A percentile compares a stretch with the other conserved stretches of the same genome.
These are phyloP conservation scores for Parietaria judaica DNA, from an alignment of 306 rosid genomes.

Conservation along the genomic window DNA sequence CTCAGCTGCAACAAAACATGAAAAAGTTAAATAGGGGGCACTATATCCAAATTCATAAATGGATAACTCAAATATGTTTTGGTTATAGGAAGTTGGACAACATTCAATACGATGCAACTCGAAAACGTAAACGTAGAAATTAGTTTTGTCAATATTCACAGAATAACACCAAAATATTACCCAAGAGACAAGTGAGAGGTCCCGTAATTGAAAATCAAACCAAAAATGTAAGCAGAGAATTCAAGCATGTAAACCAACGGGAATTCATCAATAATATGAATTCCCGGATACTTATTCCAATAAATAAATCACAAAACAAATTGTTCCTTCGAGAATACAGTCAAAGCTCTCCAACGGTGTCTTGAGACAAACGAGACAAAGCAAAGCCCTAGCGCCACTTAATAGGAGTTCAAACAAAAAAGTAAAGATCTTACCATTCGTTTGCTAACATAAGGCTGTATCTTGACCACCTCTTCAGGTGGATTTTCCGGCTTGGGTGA, in stretches of 20 bases:
- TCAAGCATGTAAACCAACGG: no score
- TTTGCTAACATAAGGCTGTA: constrained; percentile 82
- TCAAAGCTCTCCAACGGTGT: background rate
- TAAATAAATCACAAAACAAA: no score
- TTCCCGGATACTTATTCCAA: no score
- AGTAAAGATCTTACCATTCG: constrained; percentile 40
- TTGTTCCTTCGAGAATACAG: background rate
- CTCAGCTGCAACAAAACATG: constrained; percentile 37
- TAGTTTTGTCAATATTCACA: no score
- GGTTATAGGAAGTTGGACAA: background rate
- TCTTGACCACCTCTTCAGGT: constrained; percentile 41
- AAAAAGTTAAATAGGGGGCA: background rate
- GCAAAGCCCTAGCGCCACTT: background rate
- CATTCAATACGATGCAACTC: no score
- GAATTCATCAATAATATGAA: no score
- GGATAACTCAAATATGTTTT: no score
- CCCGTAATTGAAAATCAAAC: no score
- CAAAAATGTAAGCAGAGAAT: no score
- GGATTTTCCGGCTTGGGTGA: constrained; percentile 40
- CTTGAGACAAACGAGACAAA: background rate
- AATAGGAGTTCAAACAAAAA: background rate
- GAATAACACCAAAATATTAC: no score
- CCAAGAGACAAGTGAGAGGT: no score
- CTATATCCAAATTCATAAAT: background rate
- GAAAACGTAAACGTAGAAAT: no score